These are phyloP conservation scores for Ganoderma resinaceum DNA, from an alignment of 1,284 basidiomycete species.

Conservation along the genomic window DNA sequence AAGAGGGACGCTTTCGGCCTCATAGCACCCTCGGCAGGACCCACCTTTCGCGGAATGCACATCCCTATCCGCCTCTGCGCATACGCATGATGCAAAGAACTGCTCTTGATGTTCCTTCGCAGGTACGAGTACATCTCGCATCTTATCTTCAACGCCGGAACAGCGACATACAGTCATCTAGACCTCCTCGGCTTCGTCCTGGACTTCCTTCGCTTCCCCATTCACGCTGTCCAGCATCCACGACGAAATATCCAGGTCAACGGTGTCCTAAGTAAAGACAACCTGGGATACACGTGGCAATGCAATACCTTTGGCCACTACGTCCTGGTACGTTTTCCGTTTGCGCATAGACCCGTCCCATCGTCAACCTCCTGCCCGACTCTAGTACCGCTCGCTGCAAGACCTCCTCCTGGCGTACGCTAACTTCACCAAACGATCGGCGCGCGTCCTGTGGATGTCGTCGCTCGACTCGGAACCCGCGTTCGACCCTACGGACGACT, in stretches of 20 bases:
- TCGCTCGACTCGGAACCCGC: constrained; percentile 71
- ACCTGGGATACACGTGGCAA: constrained; percentile 86
- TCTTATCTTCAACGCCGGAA: constrained; percentile 85
- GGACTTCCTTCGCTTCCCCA: constrained; percentile 58
- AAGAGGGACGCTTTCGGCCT: too few relatives aligned
- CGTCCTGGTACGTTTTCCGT: constrained; percentile 64
- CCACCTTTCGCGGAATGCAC: too few relatives aligned
- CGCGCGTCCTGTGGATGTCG: constrained; percentile 84
- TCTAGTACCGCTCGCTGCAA: constrained; percentile 66
- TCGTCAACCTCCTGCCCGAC: neutral
- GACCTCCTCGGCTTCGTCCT: constrained; percentile 57
- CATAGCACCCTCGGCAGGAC: too few relatives aligned
- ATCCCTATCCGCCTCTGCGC: too few relatives aligned
- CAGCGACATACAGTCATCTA: constrained; percentile 68
- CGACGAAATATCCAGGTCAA: constrained; percentile 66
- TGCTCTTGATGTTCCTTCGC: constrained; percentile 10
- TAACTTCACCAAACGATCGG: constrained; percentile 33
- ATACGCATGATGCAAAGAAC: neutral
- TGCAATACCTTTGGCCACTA: constrained; percentile 89
- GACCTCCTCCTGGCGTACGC: constrained; percentile 53
- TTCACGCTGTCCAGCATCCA: constrained; percentile 64
- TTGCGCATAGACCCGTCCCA: neutral
- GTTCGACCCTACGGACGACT: constrained; percentile 77
- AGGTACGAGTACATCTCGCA: constrained; percentile 88
- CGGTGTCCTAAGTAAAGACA: constrained; percentile 73